Evolutionary conservation across 352 stramenopile genomes (phyloP).

Genomic region (Phytophthora melonis): DNA sequence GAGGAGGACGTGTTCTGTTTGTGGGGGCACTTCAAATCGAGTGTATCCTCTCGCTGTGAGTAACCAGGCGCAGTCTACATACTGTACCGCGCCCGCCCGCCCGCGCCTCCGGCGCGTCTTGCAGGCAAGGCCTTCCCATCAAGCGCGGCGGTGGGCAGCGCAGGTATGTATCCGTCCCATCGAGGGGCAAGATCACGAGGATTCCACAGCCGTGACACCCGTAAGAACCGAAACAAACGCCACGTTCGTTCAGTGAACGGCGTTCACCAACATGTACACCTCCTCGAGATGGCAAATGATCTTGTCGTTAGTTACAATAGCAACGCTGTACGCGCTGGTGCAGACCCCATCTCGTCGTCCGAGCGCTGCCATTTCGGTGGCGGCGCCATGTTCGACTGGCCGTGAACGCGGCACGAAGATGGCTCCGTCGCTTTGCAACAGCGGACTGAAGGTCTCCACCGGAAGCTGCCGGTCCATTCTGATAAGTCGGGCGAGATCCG

Average conservation of each 20-base stretch:
- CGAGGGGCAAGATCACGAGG: constrained; percentile 22
- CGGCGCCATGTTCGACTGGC: not conserved
- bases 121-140: constrained; percentile 16
- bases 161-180: constrained; percentile 36
- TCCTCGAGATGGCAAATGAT: not conserved
- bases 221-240: constrained; percentile 8
- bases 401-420: constrained; percentile 2
- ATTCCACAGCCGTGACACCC: constrained; percentile 22
- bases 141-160: not conserved
- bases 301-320: not conserved
- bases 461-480: constrained; percentile 7
- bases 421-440: constrained; percentile 23
- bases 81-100: too few species aligned
- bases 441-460: constrained; percentile 23
- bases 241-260: too few species aligned
- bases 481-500: constrained; percentile 36
- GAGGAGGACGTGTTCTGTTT: constrained; percentile 33
- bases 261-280: constrained; percentile 14
- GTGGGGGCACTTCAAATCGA: constrained; percentile 31
- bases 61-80: constrained; percentile 18
- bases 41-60: constrained; percentile 30
- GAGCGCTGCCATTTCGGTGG: constrained; percentile 17
- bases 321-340: constrained; percentile 9
- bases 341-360: not conserved
- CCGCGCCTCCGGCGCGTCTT: constrained; percentile 9